A percentile compares a stretch with the other conserved stretches of the same genome.
phyloP scores from a whole-genome alignment of 2,329 filamentous ascomycete species.

The Diaporthe batatas region DNA sequence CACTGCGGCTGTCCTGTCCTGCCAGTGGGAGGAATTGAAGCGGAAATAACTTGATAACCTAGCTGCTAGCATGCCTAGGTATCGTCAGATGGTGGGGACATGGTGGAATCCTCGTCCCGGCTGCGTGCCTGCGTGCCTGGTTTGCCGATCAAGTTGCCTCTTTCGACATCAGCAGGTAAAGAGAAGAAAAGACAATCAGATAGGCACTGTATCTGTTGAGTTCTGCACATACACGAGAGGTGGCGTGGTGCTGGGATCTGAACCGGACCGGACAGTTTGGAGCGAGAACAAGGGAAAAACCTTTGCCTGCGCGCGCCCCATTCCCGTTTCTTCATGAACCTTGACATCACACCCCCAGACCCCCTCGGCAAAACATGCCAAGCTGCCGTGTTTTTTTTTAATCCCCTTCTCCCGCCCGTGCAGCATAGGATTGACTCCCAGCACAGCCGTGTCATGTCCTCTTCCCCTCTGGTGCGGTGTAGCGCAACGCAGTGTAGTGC shows the following conservation, averaged over 20 bases:
- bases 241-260: not conserved
- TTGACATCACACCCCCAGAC: not conserved
- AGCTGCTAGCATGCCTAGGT: constrained; percentile 2
- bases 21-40: not conserved
- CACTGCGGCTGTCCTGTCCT: not conserved
- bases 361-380: constrained; percentile 25
- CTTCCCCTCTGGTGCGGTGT: not conserved
- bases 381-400: not conserved
- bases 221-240: no score
- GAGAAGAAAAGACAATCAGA: not conserved
- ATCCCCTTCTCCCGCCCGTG: not conserved
- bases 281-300: constrained; percentile 10
- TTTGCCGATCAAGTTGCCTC: not conserved
- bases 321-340: constrained; percentile 1
- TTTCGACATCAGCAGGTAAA: not conserved
- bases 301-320: not conserved
- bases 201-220: no score
- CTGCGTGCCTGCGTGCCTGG: constrained; percentile 5
- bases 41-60: constrained; percentile 21
- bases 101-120: constrained; percentile 18
- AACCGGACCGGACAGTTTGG: constrained; percentile 4
- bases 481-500: constrained; percentile 1
- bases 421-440: constrained; percentile 12
- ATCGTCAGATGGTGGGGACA: constrained; percentile 24
- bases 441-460: constrained; percentile 17